Evolutionary conservation across 352 stramenopile species (phyloP), one percentile per base, ranked within the genome.

Genomic region (Elongisporangium undulatum): DNA sequence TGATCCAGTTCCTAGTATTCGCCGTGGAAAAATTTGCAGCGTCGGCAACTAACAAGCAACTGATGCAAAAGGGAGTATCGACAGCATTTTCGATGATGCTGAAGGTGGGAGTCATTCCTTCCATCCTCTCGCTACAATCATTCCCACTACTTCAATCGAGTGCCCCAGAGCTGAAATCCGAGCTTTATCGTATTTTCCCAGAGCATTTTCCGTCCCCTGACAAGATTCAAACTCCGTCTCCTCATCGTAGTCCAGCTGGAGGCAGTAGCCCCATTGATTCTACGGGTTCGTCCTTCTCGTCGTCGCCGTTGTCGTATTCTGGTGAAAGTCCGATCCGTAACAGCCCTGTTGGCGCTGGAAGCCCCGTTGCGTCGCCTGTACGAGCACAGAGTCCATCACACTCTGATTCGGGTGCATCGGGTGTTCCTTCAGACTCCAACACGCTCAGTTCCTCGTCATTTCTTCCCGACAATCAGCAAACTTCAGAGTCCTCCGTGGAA

Each of bases 1-100:
- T 94, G 84, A 82, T 94, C 15, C 84, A 94, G 61, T 94, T 94
- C 55, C 71, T 94, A 19, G 81, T 94, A 1, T 94, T 92, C 58
- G 82, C 84, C 7, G 84, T 94, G 12, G 84, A 94, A 56, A 94
- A 94, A 26, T 94, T 92, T 66, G 81, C 84, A n/a, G 72, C 79
- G 4, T 94, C 84, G 23, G 55, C 79, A 3, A 71, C 81, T 13
- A 94, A 90, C 66, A 76, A 83, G 53, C 72, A 84, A 51, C 65
- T 87, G 58, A 94, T 92, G 82, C 84, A 92, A 50, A 94, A 90
- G 57, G 84, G 84, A 16, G 82, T 94, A 13, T 94, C 82, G 1
- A 92, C 80, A 15, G 84, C 80, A 5, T 89, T 94, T 22, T 59
- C 74, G n/a, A 83, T 79, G 69, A 71, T 87, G 38, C 54, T 94